Base-by-base conservation (phyloP, 805 yeast species). In the Barnettozyma botsteinii region DNA sequence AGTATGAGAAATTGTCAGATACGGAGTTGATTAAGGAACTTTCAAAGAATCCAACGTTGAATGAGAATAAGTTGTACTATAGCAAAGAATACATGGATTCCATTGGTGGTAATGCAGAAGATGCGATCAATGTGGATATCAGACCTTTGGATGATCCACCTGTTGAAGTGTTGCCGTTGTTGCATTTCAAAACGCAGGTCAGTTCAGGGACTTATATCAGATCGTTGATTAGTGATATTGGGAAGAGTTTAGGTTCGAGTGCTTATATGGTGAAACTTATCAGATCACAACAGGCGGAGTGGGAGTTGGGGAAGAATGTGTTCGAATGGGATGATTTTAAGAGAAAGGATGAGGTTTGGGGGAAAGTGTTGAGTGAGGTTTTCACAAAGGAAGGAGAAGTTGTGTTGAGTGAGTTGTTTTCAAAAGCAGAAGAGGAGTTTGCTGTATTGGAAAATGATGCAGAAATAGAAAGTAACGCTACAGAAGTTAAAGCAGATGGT, bases 151-250 rank as follows among this genome's bases (percentile, higher is more conserved):
- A 27, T 4, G 67, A 67, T n/a, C n/a, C n/a, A n/a, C n/a, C n/a
- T n/a, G n/a, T n/a, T 17, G 66, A 65, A 7, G 47, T 13, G n/a
- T 13, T 86, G 3, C 93, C 94, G 2, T 51, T 82, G 35, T 52
- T 91, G 20, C 89, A 83, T 51, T 76, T 93, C 49, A 73, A 72
- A 13, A 76, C 94, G 4, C 72, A 75, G 26, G 98, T 91, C 1
- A 83, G 96, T 1, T 87, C 97, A 0, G 99, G 99, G 2, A 93
- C 98, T 0, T 93, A 93, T 54, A 88, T 93, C 35, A 73, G 99
- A 49, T 83, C 96, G 3, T 65, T 93, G 39, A 71, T 93, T 35
- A 86, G 95, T 61, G 99, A 93, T 55, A 69, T 85, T 32, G 98
- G 95, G 2, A 74, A 83, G 44, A 83, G 91, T 0, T 64, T 89